Conservation (phyloP, 2,329 filamentous ascomycete genomes). For the Dissoconium aciculare region DNA sequence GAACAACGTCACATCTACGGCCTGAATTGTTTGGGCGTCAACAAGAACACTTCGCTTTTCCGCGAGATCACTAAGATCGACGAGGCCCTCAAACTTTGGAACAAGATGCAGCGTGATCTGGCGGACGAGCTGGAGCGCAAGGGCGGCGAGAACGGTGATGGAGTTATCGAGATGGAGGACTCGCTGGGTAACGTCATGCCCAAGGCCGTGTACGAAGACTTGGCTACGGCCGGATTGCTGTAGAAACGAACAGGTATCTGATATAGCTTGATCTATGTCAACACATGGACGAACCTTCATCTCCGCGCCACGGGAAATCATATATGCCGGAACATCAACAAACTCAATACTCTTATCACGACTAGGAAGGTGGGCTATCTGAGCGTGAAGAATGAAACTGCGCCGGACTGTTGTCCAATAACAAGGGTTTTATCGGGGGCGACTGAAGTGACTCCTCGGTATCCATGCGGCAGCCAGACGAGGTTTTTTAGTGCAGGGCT, state of each 20-base stretch:
- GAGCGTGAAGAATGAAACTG: background rate
- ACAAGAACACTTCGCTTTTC: conserved; percentile 67
- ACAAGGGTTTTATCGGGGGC: background rate
- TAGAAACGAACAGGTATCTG: no score
- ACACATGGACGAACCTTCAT: no score
- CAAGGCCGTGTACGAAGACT: conserved; percentile 90
- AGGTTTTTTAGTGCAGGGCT: no score
- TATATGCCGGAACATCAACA: no score
- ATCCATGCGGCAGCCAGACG: background rate
- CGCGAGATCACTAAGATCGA: conserved; percentile 86
- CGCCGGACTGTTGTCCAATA: background rate
- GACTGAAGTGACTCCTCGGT: background rate
- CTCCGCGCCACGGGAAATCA: no score
- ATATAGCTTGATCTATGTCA: no score
- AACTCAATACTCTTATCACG: no score
- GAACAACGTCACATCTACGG: conserved; percentile 88
- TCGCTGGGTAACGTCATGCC: conserved; percentile 97
- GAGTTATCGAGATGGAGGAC: conserved; percentile 96
- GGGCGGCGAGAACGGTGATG: conserved; percentile 36
- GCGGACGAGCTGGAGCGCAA: conserved; percentile 61
- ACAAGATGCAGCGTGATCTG: conserved; percentile 78
- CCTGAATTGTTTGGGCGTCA: conserved; percentile 84
- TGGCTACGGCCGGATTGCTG: conserved; percentile 80
- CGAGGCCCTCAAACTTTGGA: conserved; percentile 77
- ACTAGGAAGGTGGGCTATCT: no score